phyloP scores from a whole-genome alignment of 805 yeast species.

The Yarrowia divulgata region DNA sequence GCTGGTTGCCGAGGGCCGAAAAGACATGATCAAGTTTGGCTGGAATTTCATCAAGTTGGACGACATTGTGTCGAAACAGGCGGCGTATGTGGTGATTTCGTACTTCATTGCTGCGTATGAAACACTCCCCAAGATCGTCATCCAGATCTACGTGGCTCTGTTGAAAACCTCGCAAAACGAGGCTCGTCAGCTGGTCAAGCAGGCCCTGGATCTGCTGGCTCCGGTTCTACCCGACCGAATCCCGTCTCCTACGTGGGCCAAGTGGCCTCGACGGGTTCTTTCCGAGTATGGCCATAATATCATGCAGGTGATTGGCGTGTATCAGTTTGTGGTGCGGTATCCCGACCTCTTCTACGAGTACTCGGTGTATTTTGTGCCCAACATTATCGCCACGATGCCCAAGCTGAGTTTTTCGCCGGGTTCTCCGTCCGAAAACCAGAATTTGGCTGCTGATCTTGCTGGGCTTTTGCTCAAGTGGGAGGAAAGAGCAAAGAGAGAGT shows the following conservation, averaged over 20 bases:
- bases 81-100: conserved; percentile 88
- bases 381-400: conserved; percentile 90
- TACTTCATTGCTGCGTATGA: conserved; percentile 87
- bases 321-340: conserved; percentile 86
- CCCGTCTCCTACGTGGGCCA: conserved; percentile 75
- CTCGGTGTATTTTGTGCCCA: conserved; percentile 87
- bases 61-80: conserved; percentile 86
- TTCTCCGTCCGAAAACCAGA: conserved; percentile 80
- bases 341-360: conserved; percentile 84
- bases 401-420: conserved; percentile 80
- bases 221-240: conserved; percentile 81
- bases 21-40: conserved; percentile 88
- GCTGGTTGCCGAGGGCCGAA: conserved; percentile 65
- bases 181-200: conserved; percentile 80
- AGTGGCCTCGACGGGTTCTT: conserved; percentile 91
- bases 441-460: conserved; percentile 86
- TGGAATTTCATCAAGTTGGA: conserved; percentile 93
- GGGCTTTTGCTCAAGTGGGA: conserved; percentile 91
- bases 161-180: conserved; percentile 85
- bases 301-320: conserved; percentile 83
- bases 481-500: conserved; percentile 50
- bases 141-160: conserved; percentile 90
- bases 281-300: conserved; percentile 90
- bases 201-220: conserved; percentile 86
- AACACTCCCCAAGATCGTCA: conserved; percentile 85